phyloP scores from a whole-genome alignment of 2,329 filamentous ascomycete species.

The Dactylonectria macrodidyma region DNA sequence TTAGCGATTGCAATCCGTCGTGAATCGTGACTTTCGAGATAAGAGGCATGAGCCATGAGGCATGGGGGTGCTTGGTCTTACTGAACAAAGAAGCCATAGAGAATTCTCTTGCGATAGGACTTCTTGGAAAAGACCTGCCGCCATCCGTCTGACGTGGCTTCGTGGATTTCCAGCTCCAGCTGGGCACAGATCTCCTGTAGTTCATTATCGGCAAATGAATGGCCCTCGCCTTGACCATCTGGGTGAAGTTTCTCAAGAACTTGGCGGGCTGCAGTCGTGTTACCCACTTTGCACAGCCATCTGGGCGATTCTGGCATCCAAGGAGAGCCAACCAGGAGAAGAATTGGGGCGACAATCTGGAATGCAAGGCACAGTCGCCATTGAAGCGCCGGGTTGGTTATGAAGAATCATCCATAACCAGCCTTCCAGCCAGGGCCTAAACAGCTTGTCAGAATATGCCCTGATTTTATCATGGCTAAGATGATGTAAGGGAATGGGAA shows the following conservation, averaged over 20 bases:
- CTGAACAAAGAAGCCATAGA: conserved; percentile 14
- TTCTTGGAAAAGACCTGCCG: neutral
- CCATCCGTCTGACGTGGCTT: neutral
- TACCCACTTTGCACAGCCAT: conserved; percentile 13
- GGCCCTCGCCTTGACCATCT: neutral
- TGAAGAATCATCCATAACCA: conserved; percentile 15
- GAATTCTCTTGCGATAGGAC: conserved; percentile 8
- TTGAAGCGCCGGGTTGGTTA: conserved; percentile 2
- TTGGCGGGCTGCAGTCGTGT: neutral
- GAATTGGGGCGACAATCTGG: neutral
- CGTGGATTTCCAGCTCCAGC: conserved; percentile 7
- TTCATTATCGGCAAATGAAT: conserved; percentile 14
- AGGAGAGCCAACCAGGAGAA: neutral
- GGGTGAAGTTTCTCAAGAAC: neutral
- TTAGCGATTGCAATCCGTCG: neutral
- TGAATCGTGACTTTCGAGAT: conserved; percentile 7
- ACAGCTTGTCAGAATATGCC: neutral
- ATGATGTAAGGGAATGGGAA: neutral
- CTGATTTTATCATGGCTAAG: neutral
- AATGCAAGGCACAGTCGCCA: conserved; percentile 6
- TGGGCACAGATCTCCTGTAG: conserved; percentile 1
- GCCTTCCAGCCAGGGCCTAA: conserved; percentile 12
- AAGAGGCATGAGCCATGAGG: too few relatives aligned
- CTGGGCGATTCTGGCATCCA: conserved; percentile 15
- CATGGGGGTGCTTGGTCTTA: neutral